These are phyloP conservation scores for Rubia balearica DNA, from an alignment of 305 asterid species.

Conservation along the genomic window DNA sequence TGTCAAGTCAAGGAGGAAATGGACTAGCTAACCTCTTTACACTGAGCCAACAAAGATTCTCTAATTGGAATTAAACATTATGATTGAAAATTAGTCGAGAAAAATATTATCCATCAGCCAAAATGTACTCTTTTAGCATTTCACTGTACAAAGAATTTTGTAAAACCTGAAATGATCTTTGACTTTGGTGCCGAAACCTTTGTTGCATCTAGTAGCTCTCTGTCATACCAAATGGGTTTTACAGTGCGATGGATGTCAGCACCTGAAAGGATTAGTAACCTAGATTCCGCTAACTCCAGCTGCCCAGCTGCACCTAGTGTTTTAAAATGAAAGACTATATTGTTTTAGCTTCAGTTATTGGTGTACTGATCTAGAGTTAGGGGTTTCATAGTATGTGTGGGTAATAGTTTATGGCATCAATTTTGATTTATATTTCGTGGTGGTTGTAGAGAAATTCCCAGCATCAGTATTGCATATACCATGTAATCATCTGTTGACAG, in stretches of 20 bases:
- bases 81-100: neutral
- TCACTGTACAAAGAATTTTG: neutral
- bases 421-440: neutral
- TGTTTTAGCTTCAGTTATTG: neutral
- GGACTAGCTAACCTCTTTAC: neutral
- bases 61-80: neutral
- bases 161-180: neutral
- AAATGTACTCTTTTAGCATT: neutral
- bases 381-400: neutral
- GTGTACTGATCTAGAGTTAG: neutral
- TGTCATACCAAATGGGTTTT: neutral
- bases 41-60: neutral
- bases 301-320: neutral
- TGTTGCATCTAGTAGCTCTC: neutral
- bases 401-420: neutral
- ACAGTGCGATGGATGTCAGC: neutral
- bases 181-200: neutral
- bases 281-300: neutral
- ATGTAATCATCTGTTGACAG: neutral
- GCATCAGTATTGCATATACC: neutral
- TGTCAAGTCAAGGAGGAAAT: neutral
- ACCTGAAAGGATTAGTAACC: neutral
- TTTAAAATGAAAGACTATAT: neutral
- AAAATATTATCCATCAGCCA: neutral
- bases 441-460: neutral